phyloP scores from a whole-genome alignment of 805 yeast genomes.

The Diddensiella caesifluorescens region DNA sequence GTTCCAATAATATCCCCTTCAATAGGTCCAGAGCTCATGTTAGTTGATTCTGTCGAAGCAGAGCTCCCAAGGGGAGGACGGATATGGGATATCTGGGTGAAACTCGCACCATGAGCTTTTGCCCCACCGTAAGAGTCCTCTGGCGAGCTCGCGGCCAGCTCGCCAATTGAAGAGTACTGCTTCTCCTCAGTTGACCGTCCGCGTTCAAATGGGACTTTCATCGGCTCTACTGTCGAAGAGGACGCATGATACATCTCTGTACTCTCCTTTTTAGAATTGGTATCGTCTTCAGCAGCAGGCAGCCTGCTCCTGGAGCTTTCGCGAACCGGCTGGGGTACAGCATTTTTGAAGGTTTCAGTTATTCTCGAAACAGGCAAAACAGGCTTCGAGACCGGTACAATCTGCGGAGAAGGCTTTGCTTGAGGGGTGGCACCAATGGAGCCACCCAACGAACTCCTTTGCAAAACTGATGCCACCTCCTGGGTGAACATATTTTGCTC shows the following conservation, averaged over 20 bases:
- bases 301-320: background rate
- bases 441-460: background rate
- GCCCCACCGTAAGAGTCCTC: constrained; percentile 15
- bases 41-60: background rate
- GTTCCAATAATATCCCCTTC: constrained; percentile 5
- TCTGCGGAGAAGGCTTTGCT: background rate
- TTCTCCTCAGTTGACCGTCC: background rate
- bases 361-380: background rate
- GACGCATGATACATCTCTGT: background rate
- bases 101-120: constrained; percentile 12
- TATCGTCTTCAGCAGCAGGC: background rate
- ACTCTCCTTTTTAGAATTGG: background rate
- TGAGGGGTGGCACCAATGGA: background rate
- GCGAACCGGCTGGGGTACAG: background rate
- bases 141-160: constrained; percentile 13
- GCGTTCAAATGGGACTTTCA: constrained; percentile 2
- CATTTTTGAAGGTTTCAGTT: constrained; percentile 1
- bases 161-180: background rate
- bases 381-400: background rate
- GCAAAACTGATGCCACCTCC: background rate
- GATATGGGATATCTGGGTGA: constrained; percentile 9
- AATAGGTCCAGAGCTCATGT: background rate
- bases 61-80: background rate
- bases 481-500: constrained; percentile 19
- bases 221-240: constrained; percentile 6